Evolutionary conservation across 2,329 filamentous ascomycete genomes (phyloP), one percentile per base, ranked within the genome.

Genomic region (Aureobasidium sp.): DNA sequence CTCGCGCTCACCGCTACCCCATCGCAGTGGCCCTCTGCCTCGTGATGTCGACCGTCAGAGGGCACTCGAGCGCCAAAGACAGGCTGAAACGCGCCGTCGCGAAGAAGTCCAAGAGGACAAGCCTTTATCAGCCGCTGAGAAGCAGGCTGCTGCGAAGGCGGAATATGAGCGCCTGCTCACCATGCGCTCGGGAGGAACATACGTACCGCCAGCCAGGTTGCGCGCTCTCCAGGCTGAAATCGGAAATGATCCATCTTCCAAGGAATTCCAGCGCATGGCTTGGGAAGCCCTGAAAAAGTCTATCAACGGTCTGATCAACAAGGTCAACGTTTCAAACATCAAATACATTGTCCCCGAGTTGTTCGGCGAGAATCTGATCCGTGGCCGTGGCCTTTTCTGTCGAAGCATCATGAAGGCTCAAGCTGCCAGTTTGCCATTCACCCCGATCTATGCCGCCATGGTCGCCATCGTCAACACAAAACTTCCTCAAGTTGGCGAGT

Each of bases 211-310:
- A 0, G 93, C 93, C 58, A 84, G 91, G 68, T 80, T 99, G 71
- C 86, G 91, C 68, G 93, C 93, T 42, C 83, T 99, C 64, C 94
- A 99, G 78, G 90, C 92, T 59, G 91, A 96, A 76, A 96, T 99
- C 74, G 64, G 64, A 21, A 97, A 91, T 65, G 94, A 99, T 78
- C 96, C 96, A 80, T 87, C 84, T 60, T 95, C 88, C 75, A 95
- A 96, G 76, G 94, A 97, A 77, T 97, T 96, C 73, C 94, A 97
- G 82, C 90, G 94, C 69, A 96, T 99, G 90, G 91, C 92, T 9
- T 99, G 94, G 94, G 94, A 99, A 76, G 93, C 93, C 13, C 79
- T 99, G 71, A 99, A 99, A 79, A 99, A 99, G 80, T 94, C 90
- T 53, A 96, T 99, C 77, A 97, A 99, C 73, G 94, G 94, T 69